A percentile compares a stretch with the other conserved stretches of the same genome.
Evolutionary conservation across 768 basidiomycete genomes (phyloP).

Genomic region (Boletus huronensis): DNA sequence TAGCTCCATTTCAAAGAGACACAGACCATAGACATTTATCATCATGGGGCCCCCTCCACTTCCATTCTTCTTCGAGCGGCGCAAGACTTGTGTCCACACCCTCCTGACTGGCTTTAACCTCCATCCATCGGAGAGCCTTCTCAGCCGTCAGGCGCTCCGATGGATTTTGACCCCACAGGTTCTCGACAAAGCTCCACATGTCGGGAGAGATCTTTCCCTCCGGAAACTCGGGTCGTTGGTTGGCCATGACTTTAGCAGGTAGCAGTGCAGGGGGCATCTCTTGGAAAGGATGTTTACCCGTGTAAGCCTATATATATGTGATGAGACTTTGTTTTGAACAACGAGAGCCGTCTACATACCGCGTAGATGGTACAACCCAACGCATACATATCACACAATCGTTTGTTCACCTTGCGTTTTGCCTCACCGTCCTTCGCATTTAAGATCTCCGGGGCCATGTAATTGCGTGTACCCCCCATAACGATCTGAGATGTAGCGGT

Average conservation of each 20-base stretch:
- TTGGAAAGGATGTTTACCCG: slow-evolving; percentile 10
- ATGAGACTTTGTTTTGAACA: not conserved
- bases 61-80: slow-evolving; percentile 20
- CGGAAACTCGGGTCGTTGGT: slow-evolving; percentile 15
- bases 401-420: slow-evolving; percentile 22
- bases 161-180: slow-evolving; percentile 24
- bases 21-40: slow-evolving; percentile 14
- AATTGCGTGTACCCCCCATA: slow-evolving; percentile 17
- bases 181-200: slow-evolving; percentile 31
- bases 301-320: slow-evolving; percentile 13
- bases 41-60: slow-evolving; percentile 2
- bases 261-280: not conserved
- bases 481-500: slow-evolving; percentile 4
- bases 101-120: slow-evolving; percentile 9
- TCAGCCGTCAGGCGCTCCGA: slow-evolving; percentile 23
- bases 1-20: not conserved
- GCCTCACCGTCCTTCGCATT: not conserved
- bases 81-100: slow-evolving; percentile 1
- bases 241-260: not conserved
- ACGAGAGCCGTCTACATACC: slow-evolving; percentile 18
- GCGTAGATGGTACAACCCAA: slow-evolving; percentile 40
- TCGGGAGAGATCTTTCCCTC: slow-evolving; percentile 13
- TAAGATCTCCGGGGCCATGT: slow-evolving; percentile 29
- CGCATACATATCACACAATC: slow-evolving; percentile 39
- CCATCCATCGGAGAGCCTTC: slow-evolving; percentile 25